Base-by-base conservation (phyloP, 805 yeast species). In the Teunomyces aglyptinius region DNA sequence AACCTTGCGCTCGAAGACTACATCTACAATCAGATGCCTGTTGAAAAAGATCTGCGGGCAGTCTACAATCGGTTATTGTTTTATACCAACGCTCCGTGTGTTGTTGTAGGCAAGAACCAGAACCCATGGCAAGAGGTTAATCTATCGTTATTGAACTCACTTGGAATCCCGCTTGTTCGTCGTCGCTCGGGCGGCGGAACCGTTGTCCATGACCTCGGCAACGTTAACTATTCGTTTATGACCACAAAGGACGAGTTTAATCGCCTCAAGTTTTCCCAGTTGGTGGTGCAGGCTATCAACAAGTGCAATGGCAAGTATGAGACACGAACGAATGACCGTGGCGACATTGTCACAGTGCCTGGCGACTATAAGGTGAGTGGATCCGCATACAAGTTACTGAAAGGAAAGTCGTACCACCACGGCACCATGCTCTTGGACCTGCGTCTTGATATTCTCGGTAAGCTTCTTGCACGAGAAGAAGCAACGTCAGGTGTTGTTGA, bases 61-160 rank as follows among this genome's bases (percentile, higher is more conserved):
- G 58, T 63, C 29, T 70, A 68, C 41, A 77, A 80, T 47, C 64
- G 95, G 46, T 67, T 94, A 24, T 60, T 89, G 48, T 73, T 92
- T 45, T 94, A 94, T 61, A 73, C 76, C 29, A 94, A 94, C 60
- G 63, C 79, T 2, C 89, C 92, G 1, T 88, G 96, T 62, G 89
- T 90, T n/a, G 96, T 94, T 1, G 73, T 94, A 10, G 99, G 99
- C 0, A 89, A 95, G 59, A 94, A 94, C 60, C 99, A 94, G 65
- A 94, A 90, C 52, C 96, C 97, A 2, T 92, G 92, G 89, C 80
- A 82, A 48, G 99, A 94, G 61, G 76, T 83, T 33, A 86, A 88
- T 56, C 47, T 94, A 2, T 75, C 80, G 0, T 58, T 80, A 11
- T 67, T 87, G 4, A 67, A 74, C 3, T 53, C 70, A 0, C 62